Evolutionary conservation across 2,329 filamentous ascomycete species (phyloP).

Genomic region (Diaporthe citriasiana): DNA sequence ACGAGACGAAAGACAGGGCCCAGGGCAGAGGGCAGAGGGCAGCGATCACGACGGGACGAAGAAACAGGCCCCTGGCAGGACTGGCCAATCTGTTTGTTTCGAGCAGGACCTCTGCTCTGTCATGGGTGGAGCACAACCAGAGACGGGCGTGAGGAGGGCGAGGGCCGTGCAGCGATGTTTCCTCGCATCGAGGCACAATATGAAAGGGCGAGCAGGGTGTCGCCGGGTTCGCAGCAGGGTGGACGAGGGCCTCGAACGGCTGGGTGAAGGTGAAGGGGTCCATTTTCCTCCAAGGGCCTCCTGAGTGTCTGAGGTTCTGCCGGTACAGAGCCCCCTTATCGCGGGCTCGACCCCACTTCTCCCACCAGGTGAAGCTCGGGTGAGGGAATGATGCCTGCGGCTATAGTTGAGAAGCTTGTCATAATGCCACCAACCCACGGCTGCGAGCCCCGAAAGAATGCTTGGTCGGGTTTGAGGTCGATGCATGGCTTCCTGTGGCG

Average conservation of each 20-base stretch:
- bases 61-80: slow-evolving; percentile 32
- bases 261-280: slow-evolving; percentile 5
- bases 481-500: slow-evolving; percentile 27
- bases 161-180: slow-evolving; percentile 23
- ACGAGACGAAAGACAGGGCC: slow-evolving; percentile 13
- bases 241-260: slow-evolving; percentile 32
- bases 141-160: slow-evolving; percentile 12
- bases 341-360: slow-evolving; percentile 21
- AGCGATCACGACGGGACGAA: slow-evolving; percentile 11
- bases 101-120: background rate
- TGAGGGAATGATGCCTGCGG: slow-evolving; percentile 16
- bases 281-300: slow-evolving; percentile 10
- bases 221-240: slow-evolving; percentile 9
- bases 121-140: slow-evolving; percentile 21
- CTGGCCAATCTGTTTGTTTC: slow-evolving; percentile 32
- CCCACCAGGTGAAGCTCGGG: slow-evolving; percentile 14
- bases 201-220: background rate
- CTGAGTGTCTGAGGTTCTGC: slow-evolving; percentile 37
- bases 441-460: slow-evolving; percentile 15
- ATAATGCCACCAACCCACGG: slow-evolving; percentile 13
- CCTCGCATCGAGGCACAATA: background rate
- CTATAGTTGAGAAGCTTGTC: slow-evolving; percentile 4
- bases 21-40: slow-evolving; percentile 23
- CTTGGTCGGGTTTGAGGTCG: slow-evolving; percentile 36
- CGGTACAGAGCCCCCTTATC: slow-evolving; percentile 30